Evolutionary conservation across 306 rosid genomes (phyloP).

Genomic region (Parietaria judaica): DNA sequence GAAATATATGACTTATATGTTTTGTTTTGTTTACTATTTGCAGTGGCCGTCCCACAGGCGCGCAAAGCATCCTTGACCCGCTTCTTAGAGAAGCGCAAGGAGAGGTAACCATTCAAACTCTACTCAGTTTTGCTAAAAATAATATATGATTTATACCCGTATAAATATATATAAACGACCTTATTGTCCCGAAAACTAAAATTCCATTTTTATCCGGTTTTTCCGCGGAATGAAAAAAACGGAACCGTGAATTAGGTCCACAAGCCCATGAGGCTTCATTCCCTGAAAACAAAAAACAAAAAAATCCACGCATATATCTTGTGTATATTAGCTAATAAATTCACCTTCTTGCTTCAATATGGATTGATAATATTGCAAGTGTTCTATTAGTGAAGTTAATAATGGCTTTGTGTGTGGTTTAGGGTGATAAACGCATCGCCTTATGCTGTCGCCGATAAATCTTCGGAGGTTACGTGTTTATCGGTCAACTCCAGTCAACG

Average conservation of each 20-base stretch:
- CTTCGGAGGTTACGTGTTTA: constrained; percentile 36
- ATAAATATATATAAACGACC: background rate
- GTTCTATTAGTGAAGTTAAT: constrained; percentile 2
- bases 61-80: constrained; percentile 91
- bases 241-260: no score
- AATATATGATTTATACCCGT: no score
- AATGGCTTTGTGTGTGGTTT: constrained; percentile 11
- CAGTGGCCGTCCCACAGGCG: constrained; percentile 68
- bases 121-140: background rate
- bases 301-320: no score
- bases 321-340: no score
- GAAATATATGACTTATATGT: background rate
- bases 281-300: no score
- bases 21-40: background rate
- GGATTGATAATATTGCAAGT: background rate
- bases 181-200: no score
- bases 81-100: constrained; percentile 95
- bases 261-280: background rate
- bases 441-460: constrained; percentile 39
- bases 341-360: background rate
- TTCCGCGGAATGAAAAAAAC: no score
- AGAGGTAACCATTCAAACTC: constrained; percentile 44
- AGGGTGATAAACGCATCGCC: constrained; percentile 56
- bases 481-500: constrained; percentile 31
- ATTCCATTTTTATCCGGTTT: no score